These are phyloP conservation scores for Nicotiana benthamiana DNA, from an alignment of 257 asterid species.

Conservation along the genomic window DNA sequence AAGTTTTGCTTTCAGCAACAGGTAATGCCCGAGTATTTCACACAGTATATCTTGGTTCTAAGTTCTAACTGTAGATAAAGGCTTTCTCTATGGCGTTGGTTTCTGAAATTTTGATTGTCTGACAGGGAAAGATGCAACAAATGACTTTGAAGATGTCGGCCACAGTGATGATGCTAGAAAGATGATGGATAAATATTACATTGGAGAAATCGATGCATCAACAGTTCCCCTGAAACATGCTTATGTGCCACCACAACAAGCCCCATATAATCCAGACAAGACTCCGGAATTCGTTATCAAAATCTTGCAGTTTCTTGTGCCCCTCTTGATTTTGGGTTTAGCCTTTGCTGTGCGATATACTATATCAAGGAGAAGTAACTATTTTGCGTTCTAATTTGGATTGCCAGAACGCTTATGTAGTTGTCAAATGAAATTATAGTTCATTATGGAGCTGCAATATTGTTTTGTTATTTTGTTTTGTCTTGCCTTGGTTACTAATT, in stretches of 20 bases:
- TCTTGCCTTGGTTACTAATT: too few species aligned
- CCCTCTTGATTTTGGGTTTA: slow-evolving; percentile 22
- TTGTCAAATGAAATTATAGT: background rate
- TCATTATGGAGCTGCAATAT: background rate
- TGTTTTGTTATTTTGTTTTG: too few species aligned
- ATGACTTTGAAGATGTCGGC: slow-evolving; percentile 22
- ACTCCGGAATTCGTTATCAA: slow-evolving; percentile 22
- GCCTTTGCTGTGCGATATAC: slow-evolving; percentile 19
- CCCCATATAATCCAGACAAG: slow-evolving; percentile 14
- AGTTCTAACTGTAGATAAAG: background rate
- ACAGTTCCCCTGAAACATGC: slow-evolving; percentile 17
- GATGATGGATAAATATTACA: slow-evolving; percentile 13
- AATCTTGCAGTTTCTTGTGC: slow-evolving; percentile 19
- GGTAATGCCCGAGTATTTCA: slow-evolving; percentile 7
- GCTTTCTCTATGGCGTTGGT: background rate
- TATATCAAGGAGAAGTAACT: slow-evolving; percentile 21
- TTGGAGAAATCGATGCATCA: slow-evolving; percentile 15
- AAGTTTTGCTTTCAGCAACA: slow-evolving; percentile 19
- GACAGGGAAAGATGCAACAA: slow-evolving; percentile 25
- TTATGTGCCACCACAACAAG: slow-evolving; percentile 10
- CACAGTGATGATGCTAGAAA: slow-evolving; percentile 17
- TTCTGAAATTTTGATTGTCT: background rate
- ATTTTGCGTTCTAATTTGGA: background rate
- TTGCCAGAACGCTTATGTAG: background rate
- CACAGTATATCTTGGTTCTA: background rate